These are phyloP conservation scores for Xylaria sp. DNA, from an alignment of 2,329 filamentous ascomycete species.

Conservation along the genomic window DNA sequence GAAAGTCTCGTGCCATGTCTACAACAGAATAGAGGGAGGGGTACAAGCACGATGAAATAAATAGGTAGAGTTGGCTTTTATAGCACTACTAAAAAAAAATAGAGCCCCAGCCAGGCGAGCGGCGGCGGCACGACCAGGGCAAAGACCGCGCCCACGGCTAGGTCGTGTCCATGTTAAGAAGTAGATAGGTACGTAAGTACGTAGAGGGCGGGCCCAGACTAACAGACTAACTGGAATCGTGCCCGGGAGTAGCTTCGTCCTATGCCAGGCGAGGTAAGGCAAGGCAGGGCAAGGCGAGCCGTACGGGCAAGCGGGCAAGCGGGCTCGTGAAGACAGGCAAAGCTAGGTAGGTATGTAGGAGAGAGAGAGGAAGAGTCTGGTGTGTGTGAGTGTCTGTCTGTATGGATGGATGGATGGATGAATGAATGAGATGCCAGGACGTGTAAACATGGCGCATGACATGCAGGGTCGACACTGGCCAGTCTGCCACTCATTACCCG, in stretches of 20 bases:
- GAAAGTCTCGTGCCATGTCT: slow-evolving; percentile 30
- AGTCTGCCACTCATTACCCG: not conserved
- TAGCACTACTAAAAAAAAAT: slow-evolving; percentile 26
- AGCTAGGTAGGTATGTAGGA: not conserved
- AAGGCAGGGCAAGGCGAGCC: slow-evolving; percentile 2
- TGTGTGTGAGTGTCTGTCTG: not conserved
- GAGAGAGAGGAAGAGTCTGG: too few relatives aligned
- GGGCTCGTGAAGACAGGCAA: slow-evolving; percentile 4
- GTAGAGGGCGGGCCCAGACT: not conserved
- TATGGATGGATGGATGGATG: too few relatives aligned
- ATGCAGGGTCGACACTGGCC: not conserved
- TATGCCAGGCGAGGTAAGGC: slow-evolving; percentile 22
- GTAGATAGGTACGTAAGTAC: not conserved
- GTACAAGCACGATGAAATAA: slow-evolving; percentile 15
- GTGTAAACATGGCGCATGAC: not conserved
- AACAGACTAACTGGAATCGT: slow-evolving; percentile 6
- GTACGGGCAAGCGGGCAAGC: slow-evolving; percentile 22
- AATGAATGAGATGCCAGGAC: not conserved
- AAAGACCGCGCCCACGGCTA: slow-evolving; percentile 22
- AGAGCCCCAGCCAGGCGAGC: slow-evolving; percentile 24
- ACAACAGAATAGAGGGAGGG: slow-evolving; percentile 24
- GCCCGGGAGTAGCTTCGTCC: slow-evolving; percentile 8
- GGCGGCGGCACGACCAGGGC: slow-evolving; percentile 25
- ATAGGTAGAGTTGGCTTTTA: slow-evolving; percentile 28
- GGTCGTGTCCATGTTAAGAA: slow-evolving; percentile 5